These are phyloP conservation scores for Fusarium protoensiforme DNA, from an alignment of 2,329 filamentous ascomycete genomes.

Conservation along the genomic window DNA sequence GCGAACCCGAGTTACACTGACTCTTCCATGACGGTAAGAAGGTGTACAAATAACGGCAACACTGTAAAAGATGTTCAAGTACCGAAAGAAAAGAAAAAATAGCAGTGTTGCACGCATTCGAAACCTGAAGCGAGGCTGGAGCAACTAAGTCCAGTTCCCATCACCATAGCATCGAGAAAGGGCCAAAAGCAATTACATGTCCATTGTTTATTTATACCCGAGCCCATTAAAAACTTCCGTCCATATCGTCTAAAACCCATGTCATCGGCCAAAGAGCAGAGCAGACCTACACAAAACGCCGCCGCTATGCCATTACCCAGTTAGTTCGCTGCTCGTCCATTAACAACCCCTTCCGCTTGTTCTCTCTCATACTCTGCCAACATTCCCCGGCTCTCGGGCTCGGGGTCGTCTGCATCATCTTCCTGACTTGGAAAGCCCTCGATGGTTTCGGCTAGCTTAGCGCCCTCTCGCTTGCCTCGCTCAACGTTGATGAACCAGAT, in stretches of 20 bases:
- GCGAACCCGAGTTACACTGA: background rate
- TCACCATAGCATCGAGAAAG: background rate
- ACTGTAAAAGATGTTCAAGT: background rate
- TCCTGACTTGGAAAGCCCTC: slow-evolving; percentile 59
- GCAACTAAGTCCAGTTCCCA: background rate
- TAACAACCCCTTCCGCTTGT: slow-evolving; percentile 22
- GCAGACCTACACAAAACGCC: slow-evolving; percentile 33
- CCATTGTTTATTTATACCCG: background rate
- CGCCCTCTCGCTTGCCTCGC: slow-evolving; percentile 76
- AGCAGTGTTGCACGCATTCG: slow-evolving; percentile 15
- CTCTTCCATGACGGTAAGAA: background rate
- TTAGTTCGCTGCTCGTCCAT: slow-evolving; percentile 17
- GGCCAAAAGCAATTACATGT: background rate
- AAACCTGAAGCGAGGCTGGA: slow-evolving; percentile 5
- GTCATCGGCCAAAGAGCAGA: background rate
- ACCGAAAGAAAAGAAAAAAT: background rate
- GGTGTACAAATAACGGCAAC: slow-evolving; percentile 1
- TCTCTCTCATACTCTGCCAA: slow-evolving; percentile 43
- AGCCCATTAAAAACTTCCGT: background rate
- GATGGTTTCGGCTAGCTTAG: slow-evolving; percentile 70
- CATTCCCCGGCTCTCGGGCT: slow-evolving; percentile 43
- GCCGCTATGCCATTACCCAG: slow-evolving; percentile 35
- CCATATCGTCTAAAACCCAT: slow-evolving; percentile 11
- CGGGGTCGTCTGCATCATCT: slow-evolving; percentile 29
- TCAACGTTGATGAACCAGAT: slow-evolving; percentile 90